Base-by-base conservation (phyloP, 148 eudicot genomes). In the Oxyria digyna region DNA sequence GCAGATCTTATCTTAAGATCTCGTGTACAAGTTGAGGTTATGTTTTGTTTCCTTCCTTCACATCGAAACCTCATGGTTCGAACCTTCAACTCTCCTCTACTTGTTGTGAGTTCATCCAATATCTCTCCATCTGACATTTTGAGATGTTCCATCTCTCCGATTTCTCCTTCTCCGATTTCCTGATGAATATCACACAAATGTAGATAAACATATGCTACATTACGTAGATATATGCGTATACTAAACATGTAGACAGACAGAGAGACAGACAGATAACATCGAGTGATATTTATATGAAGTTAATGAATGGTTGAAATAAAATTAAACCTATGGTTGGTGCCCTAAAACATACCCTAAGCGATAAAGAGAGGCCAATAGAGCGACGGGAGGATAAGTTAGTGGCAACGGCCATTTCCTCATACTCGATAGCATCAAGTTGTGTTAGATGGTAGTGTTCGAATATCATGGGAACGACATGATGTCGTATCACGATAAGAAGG, bases 351-450 rank as follows among this genome's bases (percentile, higher is more conserved):
- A 83, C 86, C 81, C 18, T 46, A 33, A 73, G 68, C 59, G 86
- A 71, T 70, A 74, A 8, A 78, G 57, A 49, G 57, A 49, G 6
- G 20, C 78, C 76, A 1, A 35, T 9, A n/a, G 75, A 70, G 38
- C 78, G 79, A 45, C 76, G 74, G 6, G 75, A 77, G 24, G 77
- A 14, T 18, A 15, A 6, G 10, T 38, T 38, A 8, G 7, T 68
- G 0, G 82, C 85, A n/a, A n/a, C n/a, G 55, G 81, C 81, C 26
- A 81, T 73, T 81, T 89, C 90, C 73, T 89, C 96, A 15, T 89
- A 89, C 80, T 84, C 96, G 43, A 84, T 83, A 17, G 96, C 92
- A 73, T 89, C 96, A 6, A 89, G 74, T 62, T 89, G 87, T 71
- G 77, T 81, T 13, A 89, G 82, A 50, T 89, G 70, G 6, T 76